These are phyloP conservation scores for Arthrobotrys sphaeroides DNA, from an alignment of 2,329 filamentous ascomycete species.

Conservation along the genomic window DNA sequence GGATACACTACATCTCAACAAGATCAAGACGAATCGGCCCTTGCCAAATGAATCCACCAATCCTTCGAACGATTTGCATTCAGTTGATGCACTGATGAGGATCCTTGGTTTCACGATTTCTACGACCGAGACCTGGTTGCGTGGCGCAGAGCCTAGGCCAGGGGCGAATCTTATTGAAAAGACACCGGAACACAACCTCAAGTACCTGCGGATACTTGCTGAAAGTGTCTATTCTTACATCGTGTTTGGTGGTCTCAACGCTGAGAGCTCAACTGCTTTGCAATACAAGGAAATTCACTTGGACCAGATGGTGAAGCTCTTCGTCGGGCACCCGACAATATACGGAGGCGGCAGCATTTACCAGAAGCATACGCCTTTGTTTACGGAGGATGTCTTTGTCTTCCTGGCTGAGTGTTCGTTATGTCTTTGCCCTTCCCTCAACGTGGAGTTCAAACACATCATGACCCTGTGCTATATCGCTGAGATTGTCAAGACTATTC, in stretches of 20 bases:
- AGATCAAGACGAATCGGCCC: constrained; percentile 59
- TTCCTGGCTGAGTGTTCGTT: constrained; percentile 84
- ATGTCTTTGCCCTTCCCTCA: constrained; percentile 73
- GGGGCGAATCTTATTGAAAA: constrained; percentile 81
- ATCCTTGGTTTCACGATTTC: constrained; percentile 85
- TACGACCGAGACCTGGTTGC: constrained; percentile 88
- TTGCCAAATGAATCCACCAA: constrained; percentile 26
- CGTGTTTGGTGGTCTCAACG: constrained; percentile 75
- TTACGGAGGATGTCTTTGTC: constrained; percentile 76
- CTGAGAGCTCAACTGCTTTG: constrained; percentile 70
- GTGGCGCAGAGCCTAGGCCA: constrained; percentile 78
- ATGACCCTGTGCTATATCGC: constrained; percentile 87
- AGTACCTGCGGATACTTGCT: constrained; percentile 84
- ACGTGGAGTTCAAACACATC: constrained; percentile 79
- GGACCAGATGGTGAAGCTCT: constrained; percentile 78
- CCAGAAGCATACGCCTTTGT: constrained; percentile 65
- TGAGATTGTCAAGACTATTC: constrained; percentile 84
- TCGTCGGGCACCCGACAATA: constrained; percentile 67
- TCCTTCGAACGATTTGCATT: constrained; percentile 52
- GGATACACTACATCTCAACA: constrained; percentile 61
- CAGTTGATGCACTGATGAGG: constrained; percentile 69
- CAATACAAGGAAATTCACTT: constrained; percentile 76
- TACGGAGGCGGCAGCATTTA: constrained; percentile 62
- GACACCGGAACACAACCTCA: constrained; percentile 83
- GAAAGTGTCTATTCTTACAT: constrained; percentile 90